Conservation (phyloP, 2,329 filamentous ascomycete genomes). For the Xylaria sp. region DNA sequence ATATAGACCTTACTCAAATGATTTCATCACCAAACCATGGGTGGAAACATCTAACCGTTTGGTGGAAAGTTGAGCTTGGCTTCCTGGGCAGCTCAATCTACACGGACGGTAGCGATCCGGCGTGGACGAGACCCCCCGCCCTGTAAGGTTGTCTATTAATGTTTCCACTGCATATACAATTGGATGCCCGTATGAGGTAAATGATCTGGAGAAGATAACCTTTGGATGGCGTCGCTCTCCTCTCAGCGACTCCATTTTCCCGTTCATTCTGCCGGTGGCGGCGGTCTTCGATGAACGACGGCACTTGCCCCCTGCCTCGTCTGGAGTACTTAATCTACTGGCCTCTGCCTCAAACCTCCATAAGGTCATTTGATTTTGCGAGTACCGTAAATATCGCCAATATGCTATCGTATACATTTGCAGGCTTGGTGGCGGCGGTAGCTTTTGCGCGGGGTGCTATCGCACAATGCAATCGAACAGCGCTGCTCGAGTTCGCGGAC, state of each 20-base stretch:
- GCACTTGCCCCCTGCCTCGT: slow-evolving; percentile 15
- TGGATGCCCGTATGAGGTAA: background rate
- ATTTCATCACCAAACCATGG: no score
- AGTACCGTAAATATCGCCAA: background rate
- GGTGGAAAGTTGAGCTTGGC: background rate
- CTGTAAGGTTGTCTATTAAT: slow-evolving; percentile 12
- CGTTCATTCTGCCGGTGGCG: slow-evolving; percentile 31
- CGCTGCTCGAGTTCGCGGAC: slow-evolving; percentile 28
- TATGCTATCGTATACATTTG: slow-evolving; percentile 14
- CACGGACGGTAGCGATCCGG: slow-evolving; percentile 16
- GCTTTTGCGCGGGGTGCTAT: slow-evolving; percentile 3
- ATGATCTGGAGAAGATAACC: background rate
- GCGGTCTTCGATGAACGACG: slow-evolving; percentile 11
- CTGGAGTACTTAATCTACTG: slow-evolving; percentile 2
- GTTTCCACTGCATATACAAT: slow-evolving; percentile 1
- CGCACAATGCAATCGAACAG: slow-evolving; percentile 26
- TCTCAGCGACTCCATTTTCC: slow-evolving; percentile 23
- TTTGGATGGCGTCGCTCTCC: slow-evolving; percentile 11
- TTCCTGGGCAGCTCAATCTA: background rate
- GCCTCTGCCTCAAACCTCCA: no score
- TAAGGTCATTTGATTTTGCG: background rate
- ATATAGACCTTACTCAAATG: no score
- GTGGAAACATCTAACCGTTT: background rate
- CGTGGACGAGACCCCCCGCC: background rate
- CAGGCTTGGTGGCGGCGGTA: slow-evolving; percentile 7